Conservation (phyloP, 306 rosid genomes). For the Inga leiocalycina region DNA sequence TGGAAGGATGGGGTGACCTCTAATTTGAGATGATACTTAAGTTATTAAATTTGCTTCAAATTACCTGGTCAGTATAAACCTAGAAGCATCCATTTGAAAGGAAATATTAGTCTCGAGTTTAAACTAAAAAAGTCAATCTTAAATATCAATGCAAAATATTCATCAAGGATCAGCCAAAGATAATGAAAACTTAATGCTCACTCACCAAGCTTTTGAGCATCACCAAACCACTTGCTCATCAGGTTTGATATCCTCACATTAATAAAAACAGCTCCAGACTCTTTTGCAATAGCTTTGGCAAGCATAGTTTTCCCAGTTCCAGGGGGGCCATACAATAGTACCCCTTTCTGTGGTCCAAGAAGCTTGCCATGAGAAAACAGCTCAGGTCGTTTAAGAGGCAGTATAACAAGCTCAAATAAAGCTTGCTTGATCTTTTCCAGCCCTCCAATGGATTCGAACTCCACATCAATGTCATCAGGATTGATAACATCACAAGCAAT, state of each 20-base stretch:
- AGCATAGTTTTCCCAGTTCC: conserved; percentile 99
- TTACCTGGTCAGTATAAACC: not conserved
- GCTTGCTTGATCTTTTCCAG: conserved; percentile 79
- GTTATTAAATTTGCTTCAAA: not conserved
- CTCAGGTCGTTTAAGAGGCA: conserved; percentile 82
- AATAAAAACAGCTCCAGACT: conserved; percentile 94
- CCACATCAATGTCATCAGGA: conserved; percentile 91
- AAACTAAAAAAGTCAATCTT: conserved; percentile 17
- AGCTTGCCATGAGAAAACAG: conserved; percentile 86
- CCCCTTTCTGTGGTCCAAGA: conserved; percentile 96
- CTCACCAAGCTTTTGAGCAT: conserved; percentile 98
- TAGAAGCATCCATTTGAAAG: not conserved
- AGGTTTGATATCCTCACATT: conserved; percentile 90
- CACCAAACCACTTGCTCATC: conserved; percentile 99
- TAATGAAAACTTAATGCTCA: not conserved
- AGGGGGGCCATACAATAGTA: conserved; percentile 91
- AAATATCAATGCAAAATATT: not conserved
- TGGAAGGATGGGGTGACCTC: not conserved
- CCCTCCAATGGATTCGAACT: conserved; percentile 89
- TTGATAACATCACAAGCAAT: conserved; percentile 96
- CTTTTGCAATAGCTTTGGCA: conserved; percentile 98
- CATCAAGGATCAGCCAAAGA: not conserved
- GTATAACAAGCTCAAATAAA: conserved; percentile 85
- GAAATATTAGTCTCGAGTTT: not conserved
- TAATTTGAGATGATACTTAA: not conserved